phyloP scores from a whole-genome alignment of 768 basidiomycete genomes.

The Epithele typhae region DNA sequence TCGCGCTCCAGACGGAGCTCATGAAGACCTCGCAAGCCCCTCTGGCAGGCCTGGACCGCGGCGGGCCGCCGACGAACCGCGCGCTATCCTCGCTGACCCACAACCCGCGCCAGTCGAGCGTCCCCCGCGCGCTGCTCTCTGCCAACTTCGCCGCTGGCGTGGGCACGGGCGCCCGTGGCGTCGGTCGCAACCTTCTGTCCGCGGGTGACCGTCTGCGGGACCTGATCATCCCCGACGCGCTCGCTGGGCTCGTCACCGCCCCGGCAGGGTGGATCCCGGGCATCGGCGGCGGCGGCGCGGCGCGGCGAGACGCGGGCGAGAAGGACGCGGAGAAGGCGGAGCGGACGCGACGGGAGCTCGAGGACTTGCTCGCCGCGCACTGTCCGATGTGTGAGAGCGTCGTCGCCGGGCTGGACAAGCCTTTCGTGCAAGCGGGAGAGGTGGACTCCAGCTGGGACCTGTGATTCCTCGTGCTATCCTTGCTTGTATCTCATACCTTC shows the following conservation, averaged over 20 bases:
- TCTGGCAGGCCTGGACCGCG: conserved; percentile 30
- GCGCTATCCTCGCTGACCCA: conserved; percentile 20
- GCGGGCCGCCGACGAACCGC: conserved; percentile 31
- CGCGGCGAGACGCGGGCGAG: conserved; percentile 40
- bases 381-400: conserved; percentile 95
- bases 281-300: conserved; percentile 44
- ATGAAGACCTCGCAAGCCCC: conserved; percentile 46
- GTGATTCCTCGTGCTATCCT: conserved; percentile 28
- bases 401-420: conserved; percentile 78
- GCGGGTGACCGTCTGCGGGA: conserved; percentile 89
- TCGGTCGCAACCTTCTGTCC: conserved; percentile 78
- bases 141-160: conserved; percentile 52
- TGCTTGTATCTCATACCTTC: too few species aligned
- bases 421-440: conserved; percentile 80
- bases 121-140: conserved; percentile 62
- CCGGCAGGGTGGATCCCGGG: conserved; percentile 71
- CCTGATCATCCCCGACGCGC: conserved; percentile 89
- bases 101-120: conserved; percentile 36
- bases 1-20: conserved; percentile 81
- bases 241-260: conserved; percentile 78
- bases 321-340: conserved; percentile 59
- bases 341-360: conserved; percentile 77
- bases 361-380: conserved; percentile 81
- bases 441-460: conserved; percentile 74
- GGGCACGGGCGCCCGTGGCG: conserved; percentile 22